Evolutionary conservation across 2,329 filamentous ascomycete genomes (phyloP).

Genomic region (Dothideomycetes sp.): DNA sequence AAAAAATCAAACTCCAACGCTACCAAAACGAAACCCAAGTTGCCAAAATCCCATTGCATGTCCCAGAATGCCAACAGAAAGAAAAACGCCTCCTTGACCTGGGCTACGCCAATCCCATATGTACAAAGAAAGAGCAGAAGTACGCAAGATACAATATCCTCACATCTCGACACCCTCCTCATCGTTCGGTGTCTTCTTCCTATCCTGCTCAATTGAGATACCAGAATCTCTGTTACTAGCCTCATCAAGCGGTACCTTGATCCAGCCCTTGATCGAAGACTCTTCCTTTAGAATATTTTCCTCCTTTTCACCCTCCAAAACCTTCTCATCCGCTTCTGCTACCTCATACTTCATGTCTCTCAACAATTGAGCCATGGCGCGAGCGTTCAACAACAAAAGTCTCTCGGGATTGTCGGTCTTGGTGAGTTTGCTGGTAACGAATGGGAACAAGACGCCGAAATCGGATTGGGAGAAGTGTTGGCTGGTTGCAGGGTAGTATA

Average conservation of each 20-base stretch:
- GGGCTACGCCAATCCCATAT: no score
- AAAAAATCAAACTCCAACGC: no score
- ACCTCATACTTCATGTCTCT: slow-evolving; percentile 35
- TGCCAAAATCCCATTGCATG: no score
- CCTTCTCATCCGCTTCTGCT: slow-evolving; percentile 30
- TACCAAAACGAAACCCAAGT: no score
- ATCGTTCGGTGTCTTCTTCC: slow-evolving; percentile 14
- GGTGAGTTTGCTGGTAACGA: slow-evolving; percentile 43
- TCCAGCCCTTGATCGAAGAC: slow-evolving; percentile 12
- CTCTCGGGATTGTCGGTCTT: slow-evolving; percentile 60
- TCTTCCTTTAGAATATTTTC: slow-evolving; percentile 16
- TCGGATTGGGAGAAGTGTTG: slow-evolving; percentile 78
- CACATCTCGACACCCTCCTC: slow-evolving; percentile 15
- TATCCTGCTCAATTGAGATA: slow-evolving; percentile 23
- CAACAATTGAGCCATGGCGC: slow-evolving; percentile 70
- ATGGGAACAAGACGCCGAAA: slow-evolving; percentile 74
- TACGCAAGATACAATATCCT: no score
- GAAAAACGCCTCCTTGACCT: no score
- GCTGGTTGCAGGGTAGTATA: slow-evolving; percentile 66
- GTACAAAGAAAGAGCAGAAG: no score
- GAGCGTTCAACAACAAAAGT: slow-evolving; percentile 73
- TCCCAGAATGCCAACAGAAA: no score
- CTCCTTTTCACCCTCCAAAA: slow-evolving; percentile 30
- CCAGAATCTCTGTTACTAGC: slow-evolving; percentile 10
- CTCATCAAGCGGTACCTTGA: slow-evolving; percentile 8